Percentiles rank a stretch among this genome's conserved stretches.
Conservation (phyloP, 768 basidiomycete genomes). For the Lactifluus echinatus region DNA sequence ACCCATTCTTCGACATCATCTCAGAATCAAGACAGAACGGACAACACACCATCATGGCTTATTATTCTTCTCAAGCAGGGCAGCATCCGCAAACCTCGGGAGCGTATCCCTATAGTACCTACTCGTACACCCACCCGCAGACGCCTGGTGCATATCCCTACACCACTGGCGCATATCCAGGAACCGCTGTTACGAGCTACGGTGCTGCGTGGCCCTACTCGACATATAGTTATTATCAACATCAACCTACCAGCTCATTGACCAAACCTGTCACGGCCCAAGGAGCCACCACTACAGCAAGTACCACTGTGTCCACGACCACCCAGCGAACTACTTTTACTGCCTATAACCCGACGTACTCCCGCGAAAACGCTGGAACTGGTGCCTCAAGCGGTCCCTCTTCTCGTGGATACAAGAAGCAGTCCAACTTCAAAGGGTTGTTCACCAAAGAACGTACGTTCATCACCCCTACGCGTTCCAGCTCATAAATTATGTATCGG, state of each 20-base stretch:
- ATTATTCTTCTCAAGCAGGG: slow-evolving; percentile 25
- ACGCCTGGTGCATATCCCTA: slow-evolving; percentile 44
- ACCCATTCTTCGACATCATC: neutral
- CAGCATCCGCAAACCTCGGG: slow-evolving; percentile 33
- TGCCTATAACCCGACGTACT: slow-evolving; percentile 36
- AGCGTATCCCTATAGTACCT: slow-evolving; percentile 59
- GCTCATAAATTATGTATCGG: neutral
- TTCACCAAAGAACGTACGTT: slow-evolving; percentile 76
- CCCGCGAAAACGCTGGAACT: slow-evolving; percentile 40
- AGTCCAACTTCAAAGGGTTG: slow-evolving; percentile 61
- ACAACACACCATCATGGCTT: slow-evolving; percentile 23
- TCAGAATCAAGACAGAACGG: neutral
- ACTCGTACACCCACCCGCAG: slow-evolving; percentile 30
- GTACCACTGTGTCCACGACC: slow-evolving; percentile 18
- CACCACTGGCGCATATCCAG: slow-evolving; percentile 40
- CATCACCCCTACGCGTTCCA: neutral
- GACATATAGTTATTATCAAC: slow-evolving; percentile 47
- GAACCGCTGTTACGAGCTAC: slow-evolving; percentile 61
- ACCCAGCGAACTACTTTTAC: slow-evolving; percentile 23
- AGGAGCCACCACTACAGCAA: slow-evolving; percentile 16
- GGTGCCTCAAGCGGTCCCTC: slow-evolving; percentile 31
- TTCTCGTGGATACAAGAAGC: slow-evolving; percentile 48
- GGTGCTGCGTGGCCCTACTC: slow-evolving; percentile 56
- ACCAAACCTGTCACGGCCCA: slow-evolving; percentile 22
- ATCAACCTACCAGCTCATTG: slow-evolving; percentile 16